Base-by-base conservation (phyloP, 2,329 filamentous ascomycete species). In the Nectriaceae sp. region DNA sequence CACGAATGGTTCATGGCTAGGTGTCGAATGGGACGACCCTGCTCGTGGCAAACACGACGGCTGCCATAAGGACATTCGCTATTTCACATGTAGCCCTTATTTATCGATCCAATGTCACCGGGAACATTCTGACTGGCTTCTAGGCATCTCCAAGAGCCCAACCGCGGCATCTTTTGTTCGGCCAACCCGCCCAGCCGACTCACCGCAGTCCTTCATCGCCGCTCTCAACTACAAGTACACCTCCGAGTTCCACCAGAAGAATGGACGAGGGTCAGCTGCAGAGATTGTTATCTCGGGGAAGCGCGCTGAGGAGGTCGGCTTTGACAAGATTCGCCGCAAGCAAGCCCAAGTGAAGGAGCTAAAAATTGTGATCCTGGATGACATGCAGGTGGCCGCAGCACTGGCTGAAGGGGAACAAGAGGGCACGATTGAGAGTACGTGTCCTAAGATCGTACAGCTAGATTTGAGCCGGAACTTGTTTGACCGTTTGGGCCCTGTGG, bases 21-120 rank as follows among this genome's bases (percentile, higher is more conserved):
- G 94, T 40, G 90, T 97, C 40, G 94, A 99, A 78, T 99, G 94
- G 94, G 93, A 97, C 70, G 89, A 97, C 67, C 75, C 85, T 47
- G 79, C 77, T 31, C 81, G 92, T 62, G 94, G 94, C 52, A 97
- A 97, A 75, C 92, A 99, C 70, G 83, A 93, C 63, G 94, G 94
- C 50, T 84, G 87, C 52, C 85, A 95, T 70, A 84, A 88, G 55
- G 90, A 88, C 50, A 76, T 80, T 53, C 84, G 82, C 53, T 96
- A 97, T 66, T 97, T 97, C 63, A 74, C 78, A 59, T 96, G 93
- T 93, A 80, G 65, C 74, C 44, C 21, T 6, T 16, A 4, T 31
- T 29, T 13, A 35, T 21, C 5, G n/a, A n/a, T n/a, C n/a, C n/a
- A n/a, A n/a, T n/a, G n/a, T n/a, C n/a, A n/a, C n/a, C n/a, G n/a